Evolutionary conservation across 495 filamentous ascomycete genomes (phyloP), one percentile per base, ranked within the genome.

Genomic region (Talaromyces proteolyticus): DNA sequence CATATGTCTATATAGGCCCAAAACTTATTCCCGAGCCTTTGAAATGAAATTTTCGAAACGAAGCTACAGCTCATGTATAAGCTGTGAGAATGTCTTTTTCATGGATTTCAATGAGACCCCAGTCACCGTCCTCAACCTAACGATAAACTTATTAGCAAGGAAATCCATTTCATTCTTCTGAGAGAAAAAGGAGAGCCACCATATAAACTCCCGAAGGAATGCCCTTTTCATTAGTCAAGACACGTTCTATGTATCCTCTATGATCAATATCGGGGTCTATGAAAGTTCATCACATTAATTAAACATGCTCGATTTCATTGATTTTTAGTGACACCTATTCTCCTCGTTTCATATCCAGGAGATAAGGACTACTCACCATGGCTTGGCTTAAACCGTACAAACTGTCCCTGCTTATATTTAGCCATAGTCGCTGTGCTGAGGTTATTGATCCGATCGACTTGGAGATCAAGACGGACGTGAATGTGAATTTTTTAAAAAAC

Each of bases 91-190:
- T 48, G 23, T 48, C 45, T 6, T 20, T 37, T 14, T 48, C 45
- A 4, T 48, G 45, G 1, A 48, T 34, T 20, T 48, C 29, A 16
- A 48, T 17, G 4, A 19, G 45, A 14, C 45, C 45, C 45, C 45
- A 48, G 17, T 48, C 45, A 22, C 45, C 18, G 11, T 48, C 45
- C 21, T 48, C 45, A 16, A 48, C 45, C 45, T 48, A 48, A 34
- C 14, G 4, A 34, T 34, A 29, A 5, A 29, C 12, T 6, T 29
- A 12, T 29, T 10, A 34, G 29, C 29, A 34, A 14, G 29, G 14
- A 2, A 34, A 34, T 2, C 29, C 8, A 34, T 10, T 34, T 34
- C 14, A 10, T 4, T 2, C 14, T 29, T 34, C 29, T 34, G 29
- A 34, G 29, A 34, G 8, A 2, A 6, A 21, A 44, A 11, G 23